Evolutionary conservation across 768 basidiomycete species (phyloP).

Genomic region (Panaeolus papilionaceus): DNA sequence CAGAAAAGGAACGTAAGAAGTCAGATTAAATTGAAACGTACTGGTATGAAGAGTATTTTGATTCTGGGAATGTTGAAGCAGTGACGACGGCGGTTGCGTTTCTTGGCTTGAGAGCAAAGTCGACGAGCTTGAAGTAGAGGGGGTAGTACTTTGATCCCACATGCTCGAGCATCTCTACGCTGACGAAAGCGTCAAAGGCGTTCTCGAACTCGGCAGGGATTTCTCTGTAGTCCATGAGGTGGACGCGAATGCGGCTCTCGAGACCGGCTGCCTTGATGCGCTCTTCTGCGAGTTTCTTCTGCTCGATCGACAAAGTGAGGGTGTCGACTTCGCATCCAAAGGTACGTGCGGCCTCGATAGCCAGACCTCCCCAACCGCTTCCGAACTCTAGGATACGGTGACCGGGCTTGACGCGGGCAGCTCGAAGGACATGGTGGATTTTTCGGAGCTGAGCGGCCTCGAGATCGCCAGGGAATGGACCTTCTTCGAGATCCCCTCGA

Average conservation of each 20-base stretch:
- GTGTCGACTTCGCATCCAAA: conserved; percentile 89
- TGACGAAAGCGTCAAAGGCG: conserved; percentile 79
- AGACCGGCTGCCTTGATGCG: conserved; percentile 77
- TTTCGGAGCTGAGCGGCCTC: conserved; percentile 87
- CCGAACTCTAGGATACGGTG: conserved; percentile 90
- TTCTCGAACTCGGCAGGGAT: conserved; percentile 84
- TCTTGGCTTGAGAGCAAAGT: conserved; percentile 74
- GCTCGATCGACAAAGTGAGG: conserved; percentile 86
- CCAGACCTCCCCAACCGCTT: conserved; percentile 92
- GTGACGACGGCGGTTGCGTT: conserved; percentile 74
- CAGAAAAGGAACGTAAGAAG: conserved; percentile 16
- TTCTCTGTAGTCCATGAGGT: conserved; percentile 90
- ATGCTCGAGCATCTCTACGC: conserved; percentile 85
- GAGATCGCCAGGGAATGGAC: conserved; percentile 68
- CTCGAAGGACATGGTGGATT: conserved; percentile 78
- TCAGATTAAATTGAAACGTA: conserved; percentile 39
- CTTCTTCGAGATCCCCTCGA: conserved; percentile 66
- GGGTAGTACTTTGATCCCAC: conserved; percentile 65
- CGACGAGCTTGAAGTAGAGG: conserved; percentile 77
- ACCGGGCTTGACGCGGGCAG: conserved; percentile 79
- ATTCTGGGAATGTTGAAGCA: conserved; percentile 74
- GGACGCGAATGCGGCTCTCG: conserved; percentile 76
- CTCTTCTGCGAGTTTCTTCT: conserved; percentile 87
- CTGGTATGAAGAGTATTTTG: conserved; percentile 74
- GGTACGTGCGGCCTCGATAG: conserved; percentile 80